Evolutionary conservation across 2,329 filamentous ascomycete genomes (phyloP), one percentile per base, ranked within the genome.

Genomic region (Pseudocercospora macadamiae): DNA sequence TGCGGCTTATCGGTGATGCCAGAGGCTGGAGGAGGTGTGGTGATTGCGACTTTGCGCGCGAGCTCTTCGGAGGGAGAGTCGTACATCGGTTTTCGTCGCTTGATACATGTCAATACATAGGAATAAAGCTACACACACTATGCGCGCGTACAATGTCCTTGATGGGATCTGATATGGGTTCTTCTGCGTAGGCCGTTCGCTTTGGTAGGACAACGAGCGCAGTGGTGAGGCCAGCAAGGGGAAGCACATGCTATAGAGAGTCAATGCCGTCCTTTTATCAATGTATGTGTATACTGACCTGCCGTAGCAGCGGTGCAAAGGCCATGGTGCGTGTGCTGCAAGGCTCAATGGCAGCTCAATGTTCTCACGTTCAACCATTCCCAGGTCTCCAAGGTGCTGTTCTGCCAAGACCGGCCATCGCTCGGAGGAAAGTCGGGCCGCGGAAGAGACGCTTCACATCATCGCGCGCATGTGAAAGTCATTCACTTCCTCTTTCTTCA

Each of bases 51-150:
- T 67, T 71, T 60, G 69, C 71, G 66, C 64, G 68, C 52, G 42
- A 69, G 58, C 60, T 66, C 59, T 69, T 72, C 62, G 66, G 66
- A 66, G 65, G 70, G 66, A 65, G 80, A 77, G 77, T 93, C 90
- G 83, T 96, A 96, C 78, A 96, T 95, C 65, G 91, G 88, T 68
- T 81, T 80, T 65, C 79, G 79, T 68, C 71, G 72, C 72, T 73
- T 51, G 7, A 12, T 4, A 51, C 66, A 32, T 64, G 61, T 55
- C 9, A 49, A 8, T 8, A 10, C 1, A 66, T 8, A n/a, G 10
- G 5, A 12, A 14, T 4, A 14, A n/a, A n/a, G n/a, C n/a, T 7
- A 7, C 34, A 21, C 7, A 14, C 3, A 2, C 3, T 19, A 48
- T 32, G 14, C 18, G 2, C 16, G 56, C 68, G 21, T 66, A 71